Percentiles rank a stretch among this genome's conserved stretches.
phyloP scores from a whole-genome alignment of 768 basidiomycete species.

The Rhodotorula taiwanensis region DNA sequence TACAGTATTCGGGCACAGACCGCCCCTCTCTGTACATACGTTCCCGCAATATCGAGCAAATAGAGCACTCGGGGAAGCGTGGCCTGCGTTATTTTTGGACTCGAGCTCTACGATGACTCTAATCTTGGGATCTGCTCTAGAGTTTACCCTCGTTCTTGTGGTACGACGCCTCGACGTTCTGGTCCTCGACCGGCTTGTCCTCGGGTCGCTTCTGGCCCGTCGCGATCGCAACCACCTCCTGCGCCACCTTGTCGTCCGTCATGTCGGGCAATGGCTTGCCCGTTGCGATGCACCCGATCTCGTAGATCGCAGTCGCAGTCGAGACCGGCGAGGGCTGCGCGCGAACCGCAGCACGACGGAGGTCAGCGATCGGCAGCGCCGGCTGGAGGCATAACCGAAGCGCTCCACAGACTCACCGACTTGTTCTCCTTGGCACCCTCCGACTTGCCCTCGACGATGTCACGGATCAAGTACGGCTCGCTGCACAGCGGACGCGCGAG shows the following conservation, averaged over 20 bases:
- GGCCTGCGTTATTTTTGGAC: too few species aligned
- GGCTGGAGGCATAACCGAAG: constrained; percentile 26
- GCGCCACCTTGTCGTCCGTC: constrained; percentile 18
- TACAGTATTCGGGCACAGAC: too few species aligned
- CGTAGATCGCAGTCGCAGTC: constrained; percentile 32
- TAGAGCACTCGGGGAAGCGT: too few species aligned
- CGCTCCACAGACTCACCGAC: constrained; percentile 19
- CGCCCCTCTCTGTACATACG: too few species aligned
- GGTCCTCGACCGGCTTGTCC: constrained; percentile 4
- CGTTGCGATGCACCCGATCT: constrained; percentile 32
- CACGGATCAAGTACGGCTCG: constrained; percentile 42
- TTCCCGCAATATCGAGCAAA: too few species aligned
- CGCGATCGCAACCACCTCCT: constrained; percentile 14
- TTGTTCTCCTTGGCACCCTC: constrained; percentile 38
- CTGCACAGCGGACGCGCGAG: constrained; percentile 42
- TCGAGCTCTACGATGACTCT: too few species aligned
- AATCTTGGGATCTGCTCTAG: constrained; percentile 2
- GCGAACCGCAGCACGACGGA: neutral
- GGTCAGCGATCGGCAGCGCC: neutral
- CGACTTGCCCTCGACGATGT: constrained; percentile 40
- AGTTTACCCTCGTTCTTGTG: constrained; percentile 4
- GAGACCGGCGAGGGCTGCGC: neutral
- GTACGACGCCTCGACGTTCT: constrained; percentile 1
- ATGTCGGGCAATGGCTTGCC: constrained; percentile 34
- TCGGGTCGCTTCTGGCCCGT: constrained; percentile 10